Conservation (phyloP, 352 stramenopile species). For the Phytophthora kernoviae region DNA sequence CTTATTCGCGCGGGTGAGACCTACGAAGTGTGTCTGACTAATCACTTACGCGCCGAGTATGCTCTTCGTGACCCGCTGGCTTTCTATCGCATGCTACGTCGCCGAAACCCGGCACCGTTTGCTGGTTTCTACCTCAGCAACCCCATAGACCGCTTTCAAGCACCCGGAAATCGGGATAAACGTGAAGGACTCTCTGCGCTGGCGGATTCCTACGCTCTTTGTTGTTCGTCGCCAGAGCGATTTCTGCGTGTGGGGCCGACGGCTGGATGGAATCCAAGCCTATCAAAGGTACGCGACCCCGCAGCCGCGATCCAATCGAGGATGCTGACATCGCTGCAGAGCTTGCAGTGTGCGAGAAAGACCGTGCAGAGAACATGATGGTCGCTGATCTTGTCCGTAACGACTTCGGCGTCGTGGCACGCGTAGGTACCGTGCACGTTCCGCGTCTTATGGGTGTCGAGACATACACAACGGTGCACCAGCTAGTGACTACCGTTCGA, state of each 20-base stretch:
- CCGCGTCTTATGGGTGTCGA: slow-evolving; percentile 95
- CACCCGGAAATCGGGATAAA: not conserved
- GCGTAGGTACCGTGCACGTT: slow-evolving; percentile 92
- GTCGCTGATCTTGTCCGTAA: slow-evolving; percentile 97
- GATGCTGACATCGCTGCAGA: slow-evolving; percentile 72
- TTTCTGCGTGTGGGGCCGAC: slow-evolving; percentile 86
- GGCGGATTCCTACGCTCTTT: slow-evolving; percentile 87
- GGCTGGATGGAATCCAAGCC: slow-evolving; percentile 96
- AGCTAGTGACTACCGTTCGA: slow-evolving; percentile 96
- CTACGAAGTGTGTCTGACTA: slow-evolving; percentile 97
- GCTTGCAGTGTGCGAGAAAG: slow-evolving; percentile 90
- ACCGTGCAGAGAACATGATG: slow-evolving; percentile 98
- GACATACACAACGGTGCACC: slow-evolving; percentile 97
- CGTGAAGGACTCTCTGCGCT: slow-evolving; percentile 1
- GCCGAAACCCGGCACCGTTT: slow-evolving; percentile 95
- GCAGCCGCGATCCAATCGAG: slow-evolving; percentile 46
- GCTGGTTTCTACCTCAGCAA: slow-evolving; percentile 91
- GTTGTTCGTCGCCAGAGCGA: slow-evolving; percentile 96
- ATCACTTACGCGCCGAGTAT: slow-evolving; percentile 82
- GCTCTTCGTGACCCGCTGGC: slow-evolving; percentile 49
- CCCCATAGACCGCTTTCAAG: slow-evolving; percentile 35
- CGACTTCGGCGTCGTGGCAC: slow-evolving; percentile 94
- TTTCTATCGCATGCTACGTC: slow-evolving; percentile 92
- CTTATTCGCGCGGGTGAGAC: slow-evolving; percentile 93
- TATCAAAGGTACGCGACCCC: slow-evolving; percentile 95